phyloP scores from a whole-genome alignment of 768 basidiomycete genomes.

The Mycena latifolia region DNA sequence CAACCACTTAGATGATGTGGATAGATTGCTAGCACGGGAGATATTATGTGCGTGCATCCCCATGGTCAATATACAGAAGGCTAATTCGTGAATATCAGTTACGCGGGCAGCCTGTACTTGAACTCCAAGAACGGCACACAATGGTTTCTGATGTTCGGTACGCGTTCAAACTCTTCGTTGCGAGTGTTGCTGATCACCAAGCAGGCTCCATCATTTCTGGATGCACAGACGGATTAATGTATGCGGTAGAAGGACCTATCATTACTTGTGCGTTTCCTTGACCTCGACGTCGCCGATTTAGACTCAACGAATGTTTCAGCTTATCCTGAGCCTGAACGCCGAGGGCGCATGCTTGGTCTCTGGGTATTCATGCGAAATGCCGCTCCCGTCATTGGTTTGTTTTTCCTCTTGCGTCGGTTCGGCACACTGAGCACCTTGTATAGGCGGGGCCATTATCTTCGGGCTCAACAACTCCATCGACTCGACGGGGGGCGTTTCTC shows the following conservation, averaged over 20 bases:
- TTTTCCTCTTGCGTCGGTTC: too few species aligned
- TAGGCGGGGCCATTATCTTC: conserved; percentile 49
- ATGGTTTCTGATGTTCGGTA: conserved; percentile 50
- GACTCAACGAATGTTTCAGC: conserved; percentile 31
- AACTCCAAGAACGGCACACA: conserved; percentile 50
- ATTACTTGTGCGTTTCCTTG: conserved; percentile 42
- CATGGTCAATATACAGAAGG: neutral
- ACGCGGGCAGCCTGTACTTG: conserved; percentile 48
- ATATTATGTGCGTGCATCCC: conserved; percentile 42
- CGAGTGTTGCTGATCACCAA: neutral
- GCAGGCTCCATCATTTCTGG: conserved; percentile 47
- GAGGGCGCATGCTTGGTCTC: conserved; percentile 48
- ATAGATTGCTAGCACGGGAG: conserved; percentile 47
- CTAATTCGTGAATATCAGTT: conserved; percentile 33
- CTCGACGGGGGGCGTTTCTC: conserved; percentile 46
- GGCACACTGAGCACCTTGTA: neutral
- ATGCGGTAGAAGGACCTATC: conserved; percentile 48
- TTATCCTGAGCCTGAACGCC: conserved; percentile 48
- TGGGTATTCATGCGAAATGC: conserved; percentile 51
- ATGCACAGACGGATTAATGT: conserved; percentile 48
- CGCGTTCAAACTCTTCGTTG: neutral
- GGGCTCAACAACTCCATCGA: conserved; percentile 44
- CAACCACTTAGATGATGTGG: neutral
- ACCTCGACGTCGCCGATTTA: neutral
- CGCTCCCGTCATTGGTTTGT: conserved; percentile 44